These are phyloP conservation scores for Prototheca wickerhamii DNA, from an alignment of 163 green algal species.

Conservation along the genomic window DNA sequence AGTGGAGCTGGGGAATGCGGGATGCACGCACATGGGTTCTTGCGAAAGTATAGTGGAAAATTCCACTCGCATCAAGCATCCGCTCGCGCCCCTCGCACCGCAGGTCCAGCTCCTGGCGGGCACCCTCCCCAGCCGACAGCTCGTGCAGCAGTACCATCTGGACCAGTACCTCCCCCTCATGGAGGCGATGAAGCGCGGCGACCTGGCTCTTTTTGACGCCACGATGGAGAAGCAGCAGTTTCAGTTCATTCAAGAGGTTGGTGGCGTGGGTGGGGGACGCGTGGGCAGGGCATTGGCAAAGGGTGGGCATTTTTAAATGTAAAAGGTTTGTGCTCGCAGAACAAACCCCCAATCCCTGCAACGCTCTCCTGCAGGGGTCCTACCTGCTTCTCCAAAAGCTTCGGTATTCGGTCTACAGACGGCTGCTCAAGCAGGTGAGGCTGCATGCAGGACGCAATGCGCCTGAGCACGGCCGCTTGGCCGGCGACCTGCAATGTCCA, in stretches of 20 bases:
- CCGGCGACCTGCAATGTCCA: no score
- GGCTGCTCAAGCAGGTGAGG: conserved; percentile 40
- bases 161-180: conserved; percentile 50
- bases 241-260: conserved; percentile 50
- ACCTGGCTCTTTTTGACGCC: conserved; percentile 55
- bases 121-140: conserved; percentile 45
- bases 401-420: conserved; percentile 47
- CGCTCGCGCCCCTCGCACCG: not conserved
- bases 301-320: not conserved
- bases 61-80: no score
- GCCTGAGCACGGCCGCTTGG: no score
- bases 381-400: conserved; percentile 87
- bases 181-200: conserved; percentile 48
- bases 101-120: conserved; percentile 71
- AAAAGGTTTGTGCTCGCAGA: not conserved
- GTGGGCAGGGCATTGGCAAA: no score
- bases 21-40: no score
- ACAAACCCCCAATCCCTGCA: not conserved
- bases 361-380: conserved; percentile 38
- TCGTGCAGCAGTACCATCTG: conserved; percentile 60
- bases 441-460: no score
- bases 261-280: no score
- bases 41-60: no score
- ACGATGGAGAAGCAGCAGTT: conserved; percentile 48
- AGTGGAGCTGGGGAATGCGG: conserved; percentile 1